Base-by-base conservation (phyloP, 768 basidiomycete genomes). In the Lactarius trivialis region DNA sequence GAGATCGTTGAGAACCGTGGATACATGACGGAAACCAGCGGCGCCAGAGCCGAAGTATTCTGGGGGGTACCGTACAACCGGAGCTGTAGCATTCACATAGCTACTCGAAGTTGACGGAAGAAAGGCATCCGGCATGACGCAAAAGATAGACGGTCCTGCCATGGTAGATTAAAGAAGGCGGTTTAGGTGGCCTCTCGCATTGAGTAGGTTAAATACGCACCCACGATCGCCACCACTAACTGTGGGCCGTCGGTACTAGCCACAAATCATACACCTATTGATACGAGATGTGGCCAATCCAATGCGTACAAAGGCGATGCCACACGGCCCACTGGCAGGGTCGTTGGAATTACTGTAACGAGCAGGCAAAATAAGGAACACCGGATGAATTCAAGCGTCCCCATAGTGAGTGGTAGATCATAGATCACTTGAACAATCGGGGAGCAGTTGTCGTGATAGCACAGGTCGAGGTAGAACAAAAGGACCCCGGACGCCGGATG, bases 11-110 rank as follows among this genome's bases (percentile, higher is more conserved):
- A 56, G 45, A 21, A 56, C 15, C 14, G n/a, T 21, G n/a, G 41
- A 43, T 43, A 56, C 55, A 14, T n/a, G 39, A 43, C 30, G 39
- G 41, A 56, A 56, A 6, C 55, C 55, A 32, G 55, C 39, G 17
- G 55, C 55, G 30, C 55, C 55, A 28, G 21, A n/a, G 41, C n/a
- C n/a, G 30, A 56, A 56, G 41, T 56, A 56, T 7, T 28, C 41
- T 41, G 39, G 37, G 19, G 55, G 55, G 21, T 56, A 41, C n/a
- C 28, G 39, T n/a, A 43, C 28, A 56, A 30, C 1, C 28, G 41
- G 28, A 14, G 19, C 28, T 11, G 37, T 56, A 39, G 30, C 12
- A 32, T 32, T 14, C 11, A 45, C n/a, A 30, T 21, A 9, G 55
- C 28, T 19, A 30, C 55, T 15, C 19, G 55, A 12, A 32, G n/a